These are phyloP conservation scores for Leccinum incarnatum DNA, from an alignment of 768 basidiomycete genomes.

Conservation along the genomic window DNA sequence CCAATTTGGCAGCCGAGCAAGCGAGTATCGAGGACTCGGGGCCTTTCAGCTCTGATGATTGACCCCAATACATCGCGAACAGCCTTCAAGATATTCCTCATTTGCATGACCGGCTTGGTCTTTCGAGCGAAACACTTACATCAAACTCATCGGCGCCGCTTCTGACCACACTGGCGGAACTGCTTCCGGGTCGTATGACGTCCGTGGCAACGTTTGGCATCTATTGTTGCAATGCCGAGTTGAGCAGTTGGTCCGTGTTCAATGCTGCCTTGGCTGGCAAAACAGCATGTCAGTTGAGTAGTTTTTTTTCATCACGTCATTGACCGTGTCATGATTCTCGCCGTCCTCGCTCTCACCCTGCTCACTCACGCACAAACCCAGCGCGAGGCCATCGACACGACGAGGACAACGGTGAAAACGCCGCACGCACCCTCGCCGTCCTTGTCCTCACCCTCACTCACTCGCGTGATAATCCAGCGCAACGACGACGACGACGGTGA, in stretches of 20 bases:
- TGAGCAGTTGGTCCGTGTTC: constrained; percentile 77
- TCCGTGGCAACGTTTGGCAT: constrained; percentile 86
- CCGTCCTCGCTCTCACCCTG: too few species aligned
- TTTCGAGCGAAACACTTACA: constrained; percentile 70
- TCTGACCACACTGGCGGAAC: constrained; percentile 64
- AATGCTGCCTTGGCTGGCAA: constrained; percentile 81
- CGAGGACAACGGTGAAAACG: too few species aligned
- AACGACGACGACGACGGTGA: too few species aligned
- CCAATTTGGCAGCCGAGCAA: constrained; percentile 69
- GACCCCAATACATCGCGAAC: neutral
- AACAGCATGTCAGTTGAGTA: constrained; percentile 69
- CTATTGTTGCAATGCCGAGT: constrained; percentile 76
- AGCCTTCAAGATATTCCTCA: constrained; percentile 84
- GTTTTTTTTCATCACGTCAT: neutral
- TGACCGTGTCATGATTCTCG: neutral
- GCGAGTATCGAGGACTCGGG: constrained; percentile 36
- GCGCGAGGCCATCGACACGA: too few species aligned
- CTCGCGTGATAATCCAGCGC: too few species aligned
- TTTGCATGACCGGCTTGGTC: constrained; percentile 87
- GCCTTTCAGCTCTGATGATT: neutral
- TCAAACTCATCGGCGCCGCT: constrained; percentile 65
- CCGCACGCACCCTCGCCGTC: too few species aligned
- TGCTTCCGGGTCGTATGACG: constrained; percentile 83
- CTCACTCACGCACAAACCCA: too few species aligned
- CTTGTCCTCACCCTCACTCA: too few species aligned